phyloP scores from a whole-genome alignment of 768 basidiomycete species.

The Leccinum rimulosum region DNA sequence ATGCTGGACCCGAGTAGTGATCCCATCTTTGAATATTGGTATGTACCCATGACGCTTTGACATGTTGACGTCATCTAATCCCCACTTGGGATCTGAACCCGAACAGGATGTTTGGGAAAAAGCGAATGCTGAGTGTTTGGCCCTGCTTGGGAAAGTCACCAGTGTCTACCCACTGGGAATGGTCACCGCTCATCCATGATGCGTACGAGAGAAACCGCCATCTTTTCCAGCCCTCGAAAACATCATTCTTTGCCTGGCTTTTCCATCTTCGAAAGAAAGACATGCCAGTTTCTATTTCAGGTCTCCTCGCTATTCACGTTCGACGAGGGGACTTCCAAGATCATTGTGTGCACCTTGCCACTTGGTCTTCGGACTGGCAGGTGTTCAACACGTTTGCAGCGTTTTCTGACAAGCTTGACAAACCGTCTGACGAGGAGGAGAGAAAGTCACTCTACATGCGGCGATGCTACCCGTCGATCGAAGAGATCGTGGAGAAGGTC shows the following conservation, averaged over 20 bases:
- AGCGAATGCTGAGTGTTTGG: constrained; percentile 36
- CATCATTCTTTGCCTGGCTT: background rate
- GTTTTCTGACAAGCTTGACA: constrained; percentile 37
- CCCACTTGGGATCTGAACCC: background rate
- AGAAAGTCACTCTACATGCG: constrained; percentile 27
- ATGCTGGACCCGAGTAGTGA: constrained; percentile 27
- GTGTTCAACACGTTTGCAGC: constrained; percentile 46
- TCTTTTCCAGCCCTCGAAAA: constrained; percentile 17
- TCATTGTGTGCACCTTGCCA: constrained; percentile 43
- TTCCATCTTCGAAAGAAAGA: constrained; percentile 1
- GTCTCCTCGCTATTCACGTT: constrained; percentile 49
- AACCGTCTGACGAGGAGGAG: constrained; percentile 27
- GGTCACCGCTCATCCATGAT: constrained; percentile 36
- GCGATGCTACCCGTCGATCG: constrained; percentile 44
- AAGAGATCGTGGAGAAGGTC: constrained; percentile 42
- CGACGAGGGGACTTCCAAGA: constrained; percentile 49
- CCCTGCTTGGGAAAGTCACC: constrained; percentile 33
- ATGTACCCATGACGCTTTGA: constrained; percentile 4
- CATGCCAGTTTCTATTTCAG: constrained; percentile 27
- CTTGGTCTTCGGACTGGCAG: constrained; percentile 36
- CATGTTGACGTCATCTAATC: background rate
- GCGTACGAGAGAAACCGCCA: constrained; percentile 33
- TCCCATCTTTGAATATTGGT: constrained; percentile 39
- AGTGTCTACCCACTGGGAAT: constrained; percentile 34
- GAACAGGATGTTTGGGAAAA: constrained; percentile 35